Evolutionary conservation across 2,329 filamentous ascomycete species (phyloP), one percentile per base, ranked within the genome.

Genomic region (Cercospora sesami): DNA sequence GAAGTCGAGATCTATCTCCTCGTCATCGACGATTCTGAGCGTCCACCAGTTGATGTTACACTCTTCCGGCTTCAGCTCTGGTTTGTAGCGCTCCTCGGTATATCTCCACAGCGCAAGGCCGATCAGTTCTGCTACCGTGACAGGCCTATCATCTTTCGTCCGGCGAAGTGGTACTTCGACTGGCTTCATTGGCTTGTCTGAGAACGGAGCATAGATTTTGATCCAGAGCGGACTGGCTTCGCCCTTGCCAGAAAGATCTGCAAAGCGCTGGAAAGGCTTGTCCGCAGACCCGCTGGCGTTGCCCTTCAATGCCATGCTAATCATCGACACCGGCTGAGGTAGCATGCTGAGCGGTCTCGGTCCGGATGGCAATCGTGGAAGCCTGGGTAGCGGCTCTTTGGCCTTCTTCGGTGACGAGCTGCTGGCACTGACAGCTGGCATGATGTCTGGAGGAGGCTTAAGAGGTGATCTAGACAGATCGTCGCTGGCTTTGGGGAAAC

Each of bases 1-100:
- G 71, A 95, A 95, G 75, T 95, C 92, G 71, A 93, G 91, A 73
- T 96, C 92, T 1, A 94, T 89, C 75, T 95, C 92, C 60, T 91
- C 92, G 65, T 92, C 91, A 76, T 95, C 88, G 8, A 94, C 91
- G 88, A 96, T 93, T 48, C 91, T 86, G 65, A 96, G 81, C 26
- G 89, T 92, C 90, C 91, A 95, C 82, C 89, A 89, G 75, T 94
- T 94, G 73, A 94, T 89, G 73, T 92, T 92, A 63, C 88, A 83
- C 75, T 92, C 91, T 61, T 89, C 86, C 1, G 81, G 77, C 0
- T 87, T 82, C 9, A 95, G 81, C 0, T 85, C 77, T 3, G 92
- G 92, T 71, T 93, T 87, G 30, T 88, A 82, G 73, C 91, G 91
- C 76, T 94, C 91, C 73, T 94, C 90, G 59, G 88, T 87, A 77